Evolutionary conservation across 352 stramenopile species (phyloP).

Genomic region (Phytophthora cryptogea): DNA sequence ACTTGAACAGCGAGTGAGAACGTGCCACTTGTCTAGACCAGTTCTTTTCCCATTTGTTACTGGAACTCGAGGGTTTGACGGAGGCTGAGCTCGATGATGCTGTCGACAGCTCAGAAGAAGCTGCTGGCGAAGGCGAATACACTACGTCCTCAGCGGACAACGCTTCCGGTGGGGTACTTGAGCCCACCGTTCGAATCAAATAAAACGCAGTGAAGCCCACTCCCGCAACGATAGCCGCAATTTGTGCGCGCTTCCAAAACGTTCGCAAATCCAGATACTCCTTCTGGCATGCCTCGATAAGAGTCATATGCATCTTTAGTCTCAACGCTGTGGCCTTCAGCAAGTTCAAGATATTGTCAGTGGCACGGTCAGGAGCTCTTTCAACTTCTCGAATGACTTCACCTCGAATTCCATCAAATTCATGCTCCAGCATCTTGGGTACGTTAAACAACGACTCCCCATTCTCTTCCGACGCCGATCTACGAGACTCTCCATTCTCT

Average conservation of each 20-base stretch:
- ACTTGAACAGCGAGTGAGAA: conserved; percentile 71
- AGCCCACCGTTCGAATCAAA: conserved; percentile 72
- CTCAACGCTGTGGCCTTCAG: conserved; percentile 79
- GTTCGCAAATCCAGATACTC: conserved; percentile 75
- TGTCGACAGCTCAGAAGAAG: conserved; percentile 8
- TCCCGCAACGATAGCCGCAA: conserved; percentile 57
- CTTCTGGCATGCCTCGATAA: conserved; percentile 77
- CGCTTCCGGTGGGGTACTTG: conserved; percentile 25
- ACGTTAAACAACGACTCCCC: conserved; percentile 35
- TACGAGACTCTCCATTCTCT: conserved; percentile 39
- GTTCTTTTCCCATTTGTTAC: conserved; percentile 67
- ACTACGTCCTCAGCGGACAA: conserved; percentile 36
- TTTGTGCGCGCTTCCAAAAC: conserved; percentile 79
- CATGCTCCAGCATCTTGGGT: conserved; percentile 80
- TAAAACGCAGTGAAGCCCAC: conserved; percentile 76
- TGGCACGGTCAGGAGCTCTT: conserved; percentile 78
- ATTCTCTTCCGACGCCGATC: conserved; percentile 22
- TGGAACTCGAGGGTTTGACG: conserved; percentile 9
- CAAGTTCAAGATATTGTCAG: conserved; percentile 82
- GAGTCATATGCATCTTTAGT: conserved; percentile 85
- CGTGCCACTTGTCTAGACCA: conserved; percentile 80
- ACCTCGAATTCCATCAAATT: conserved; percentile 85
- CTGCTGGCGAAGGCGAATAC: conserved; percentile 9
- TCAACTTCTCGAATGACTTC: conserved; percentile 87
- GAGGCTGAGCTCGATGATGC: conserved; percentile 6